Evolutionary conservation across 2,329 filamentous ascomycete species (phyloP), one percentile per base, ranked within the genome.

Genomic region (Rhexocercosporidium sp.): DNA sequence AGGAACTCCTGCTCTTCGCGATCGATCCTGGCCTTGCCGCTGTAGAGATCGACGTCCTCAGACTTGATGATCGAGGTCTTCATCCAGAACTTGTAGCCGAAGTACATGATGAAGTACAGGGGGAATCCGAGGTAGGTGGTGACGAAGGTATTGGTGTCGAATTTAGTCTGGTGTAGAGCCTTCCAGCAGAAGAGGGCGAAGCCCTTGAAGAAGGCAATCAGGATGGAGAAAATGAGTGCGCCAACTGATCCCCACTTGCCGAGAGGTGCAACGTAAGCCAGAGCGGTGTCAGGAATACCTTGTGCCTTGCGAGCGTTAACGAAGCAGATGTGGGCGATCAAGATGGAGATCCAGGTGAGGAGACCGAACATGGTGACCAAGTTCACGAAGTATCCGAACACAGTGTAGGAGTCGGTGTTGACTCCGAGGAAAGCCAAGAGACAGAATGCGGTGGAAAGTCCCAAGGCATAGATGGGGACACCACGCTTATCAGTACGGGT

Each of bases 121-220:
- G 87, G 88, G 66, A 90, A 89, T 29, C 87, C 87, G 1, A 86
- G 76, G 72, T 90, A 90, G 16, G 86, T 86, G 0, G 86, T 89
- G 71, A 90, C 82, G 76, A 90, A 90, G 71, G 84, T 88, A 79
- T 86, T 86, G 79, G 87, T 87, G 75, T 90, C 85, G 70, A 89
- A 90, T 57, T 79, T 77, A 22, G 84, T 84, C 22, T 69, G 67
- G 11, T 67, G 65, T 20, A 64, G 64, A 4, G 49, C 89, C 82
- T 91, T 89, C 82, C 91, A 91, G 78, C 91, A 87, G 71, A 92
- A 92, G 60, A 75, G 66, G 65, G 86, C 84, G 79, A 88, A 96
- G 83, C 93, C 94, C 85, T 96, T 96, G 75, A 92, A 95, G 61
- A 96, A 76, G 1, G 90, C 86, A 69, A 96, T 91, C 39, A 96